Evolutionary conservation across 140 eudicot genomes (phyloP).

Genomic region (Flaveria floridana): DNA sequence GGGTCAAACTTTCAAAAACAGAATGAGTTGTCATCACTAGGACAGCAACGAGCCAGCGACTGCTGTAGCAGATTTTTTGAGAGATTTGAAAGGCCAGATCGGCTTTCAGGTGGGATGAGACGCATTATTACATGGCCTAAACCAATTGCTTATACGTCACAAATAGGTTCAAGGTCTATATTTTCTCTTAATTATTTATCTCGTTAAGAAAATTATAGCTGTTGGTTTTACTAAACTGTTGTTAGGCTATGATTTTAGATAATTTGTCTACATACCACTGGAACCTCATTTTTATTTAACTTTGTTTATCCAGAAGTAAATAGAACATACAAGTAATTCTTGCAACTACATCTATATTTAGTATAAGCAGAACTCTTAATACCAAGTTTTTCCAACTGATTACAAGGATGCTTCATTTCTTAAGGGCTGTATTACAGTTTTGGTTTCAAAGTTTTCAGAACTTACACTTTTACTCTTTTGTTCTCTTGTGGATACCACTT

Average conservation of each 20-base stretch:
- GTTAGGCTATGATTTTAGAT: slow-evolving; percentile 24
- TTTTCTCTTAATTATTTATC: slow-evolving; percentile 34
- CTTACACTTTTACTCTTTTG: no score
- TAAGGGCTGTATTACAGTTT: no score
- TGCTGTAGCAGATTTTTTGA: slow-evolving; percentile 37
- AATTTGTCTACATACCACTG: not conserved
- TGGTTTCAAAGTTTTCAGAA: no score
- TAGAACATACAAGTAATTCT: slow-evolving; percentile 10
- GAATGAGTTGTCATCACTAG: slow-evolving; percentile 29
- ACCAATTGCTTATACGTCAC: slow-evolving; percentile 30
- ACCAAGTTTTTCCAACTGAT: no score
- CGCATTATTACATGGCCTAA: slow-evolving; percentile 34
- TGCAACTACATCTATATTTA: not conserved
- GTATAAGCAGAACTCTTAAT: not conserved
- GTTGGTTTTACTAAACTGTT: slow-evolving; percentile 12
- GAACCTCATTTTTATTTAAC: not conserved
- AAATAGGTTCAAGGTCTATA: slow-evolving; percentile 35
- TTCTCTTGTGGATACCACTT: no score
- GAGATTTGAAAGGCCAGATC: slow-evolving; percentile 35
- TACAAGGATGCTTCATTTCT: not conserved
- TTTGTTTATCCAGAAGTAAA: not conserved
- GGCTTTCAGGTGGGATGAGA: slow-evolving; percentile 40
- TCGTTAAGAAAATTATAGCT: slow-evolving; percentile 8
- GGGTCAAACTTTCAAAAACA: slow-evolving; percentile 32
- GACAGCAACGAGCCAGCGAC: slow-evolving; percentile 30